Evolutionary conservation across 2,329 filamentous ascomycete species (phyloP).

Genomic region (Fusarium transvaalense): DNA sequence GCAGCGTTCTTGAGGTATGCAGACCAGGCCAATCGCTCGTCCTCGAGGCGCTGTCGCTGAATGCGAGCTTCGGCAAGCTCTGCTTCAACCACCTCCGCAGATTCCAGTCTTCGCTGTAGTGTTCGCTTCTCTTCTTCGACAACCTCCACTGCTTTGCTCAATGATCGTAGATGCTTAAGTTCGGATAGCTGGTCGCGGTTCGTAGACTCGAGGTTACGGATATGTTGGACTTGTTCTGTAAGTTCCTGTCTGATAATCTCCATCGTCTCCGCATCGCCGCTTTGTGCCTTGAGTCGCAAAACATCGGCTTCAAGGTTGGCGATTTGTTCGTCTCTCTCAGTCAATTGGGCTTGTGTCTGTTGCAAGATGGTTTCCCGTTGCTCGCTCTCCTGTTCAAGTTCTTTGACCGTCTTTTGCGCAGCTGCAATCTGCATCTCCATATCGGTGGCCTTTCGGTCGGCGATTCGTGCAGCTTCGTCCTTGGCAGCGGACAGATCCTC

Average conservation of each 20-base stretch:
- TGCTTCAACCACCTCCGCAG: constrained; percentile 78
- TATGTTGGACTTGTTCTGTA: constrained; percentile 91
- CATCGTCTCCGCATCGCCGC: constrained; percentile 87
- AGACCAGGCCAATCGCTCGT: constrained; percentile 89
- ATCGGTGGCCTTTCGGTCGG: constrained; percentile 67
- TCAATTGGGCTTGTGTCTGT: constrained; percentile 73
- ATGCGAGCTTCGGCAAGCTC: constrained; percentile 84
- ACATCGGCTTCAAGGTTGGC: constrained; percentile 86
- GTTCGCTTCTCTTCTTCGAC: constrained; percentile 95
- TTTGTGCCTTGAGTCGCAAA: constrained; percentile 84
- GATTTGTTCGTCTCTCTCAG: constrained; percentile 76
- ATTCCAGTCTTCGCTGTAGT: constrained; percentile 80
- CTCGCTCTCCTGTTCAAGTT: constrained; percentile 70
- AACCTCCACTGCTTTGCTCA: constrained; percentile 89
- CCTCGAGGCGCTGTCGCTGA: constrained; percentile 87
- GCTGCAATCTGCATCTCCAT: constrained; percentile 65
- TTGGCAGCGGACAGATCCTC: constrained; percentile 75
- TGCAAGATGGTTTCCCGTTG: constrained; percentile 68
- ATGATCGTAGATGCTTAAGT: constrained; percentile 82
- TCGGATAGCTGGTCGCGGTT: constrained; percentile 85
- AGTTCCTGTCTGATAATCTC: constrained; percentile 88
- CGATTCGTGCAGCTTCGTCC: constrained; percentile 76
- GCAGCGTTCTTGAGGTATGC: constrained; percentile 81
- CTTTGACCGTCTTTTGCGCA: constrained; percentile 63
- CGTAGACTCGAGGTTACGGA: constrained; percentile 82